Conservation (phyloP, 1,139 yeast genomes). For the Candida mesenterica region DNA sequence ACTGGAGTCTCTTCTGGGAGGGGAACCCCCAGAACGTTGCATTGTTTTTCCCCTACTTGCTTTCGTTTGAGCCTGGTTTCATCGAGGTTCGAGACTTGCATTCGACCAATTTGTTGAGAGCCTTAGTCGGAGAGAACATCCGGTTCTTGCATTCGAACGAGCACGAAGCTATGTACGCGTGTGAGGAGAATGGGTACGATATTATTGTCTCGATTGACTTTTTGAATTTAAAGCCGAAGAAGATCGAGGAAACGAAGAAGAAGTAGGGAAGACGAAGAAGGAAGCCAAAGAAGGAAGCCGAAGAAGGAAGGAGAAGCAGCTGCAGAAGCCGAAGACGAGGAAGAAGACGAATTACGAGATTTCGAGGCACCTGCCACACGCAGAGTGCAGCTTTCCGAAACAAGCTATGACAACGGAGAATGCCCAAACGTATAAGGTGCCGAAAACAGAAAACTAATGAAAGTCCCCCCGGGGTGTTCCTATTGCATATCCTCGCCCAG, state of each 20-base stretch:
- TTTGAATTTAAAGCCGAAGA: constrained; percentile 49
- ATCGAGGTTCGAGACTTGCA: constrained; percentile 93
- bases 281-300: constrained; percentile 3
- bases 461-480: too few species aligned
- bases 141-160: constrained; percentile 85
- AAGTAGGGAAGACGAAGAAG: neutral
- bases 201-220: constrained; percentile 90
- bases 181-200: constrained; percentile 88
- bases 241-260: neutral
- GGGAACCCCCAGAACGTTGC: constrained; percentile 93
- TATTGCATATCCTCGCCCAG: too few species aligned
- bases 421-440: too few species aligned
- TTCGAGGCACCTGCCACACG: too few species aligned
- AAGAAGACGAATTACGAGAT: too few species aligned
- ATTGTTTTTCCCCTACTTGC: constrained; percentile 85
- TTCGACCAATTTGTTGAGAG: constrained; percentile 77
- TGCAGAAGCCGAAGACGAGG: too few species aligned
- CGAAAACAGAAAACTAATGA: too few species aligned
- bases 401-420: too few species aligned
- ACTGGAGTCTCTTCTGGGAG: constrained; percentile 96
- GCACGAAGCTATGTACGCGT: constrained; percentile 90
- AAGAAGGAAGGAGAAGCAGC: neutral
- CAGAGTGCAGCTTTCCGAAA: too few species aligned
- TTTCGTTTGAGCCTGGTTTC: constrained; percentile 87
- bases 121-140: constrained; percentile 93